A percentile compares a stretch with the other conserved stretches of the same genome.
Conservation (phyloP, 2,329 filamentous ascomycete genomes). For the Microcera coccophila region DNA sequence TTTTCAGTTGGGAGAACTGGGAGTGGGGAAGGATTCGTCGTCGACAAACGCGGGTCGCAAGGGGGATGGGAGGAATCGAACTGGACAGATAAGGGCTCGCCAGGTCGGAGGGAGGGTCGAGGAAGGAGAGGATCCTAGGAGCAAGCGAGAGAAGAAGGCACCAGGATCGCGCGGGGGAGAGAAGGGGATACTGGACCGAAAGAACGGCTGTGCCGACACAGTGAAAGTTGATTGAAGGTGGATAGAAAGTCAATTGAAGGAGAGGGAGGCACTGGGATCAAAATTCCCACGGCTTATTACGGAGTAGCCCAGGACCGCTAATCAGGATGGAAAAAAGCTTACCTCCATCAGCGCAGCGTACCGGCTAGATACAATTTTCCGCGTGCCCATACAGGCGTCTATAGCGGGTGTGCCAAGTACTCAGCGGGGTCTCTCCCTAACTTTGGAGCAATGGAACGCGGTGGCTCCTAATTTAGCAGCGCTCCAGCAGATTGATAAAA, state of each 20-base stretch:
- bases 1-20: conserved; percentile 11
- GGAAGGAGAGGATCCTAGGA: not conserved
- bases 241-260: not conserved
- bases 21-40: conserved; percentile 3
- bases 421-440: not conserved
- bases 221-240: not conserved
- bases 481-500: not conserved
- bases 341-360: not conserved
- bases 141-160: not conserved
- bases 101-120: not conserved
- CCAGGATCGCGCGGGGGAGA: not conserved
- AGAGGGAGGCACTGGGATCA: not conserved
- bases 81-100: not conserved
- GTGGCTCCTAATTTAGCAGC: conserved; percentile 1
- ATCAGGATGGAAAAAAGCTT: conserved; percentile 1
- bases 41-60: conserved; percentile 1
- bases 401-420: not conserved
- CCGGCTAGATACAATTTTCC: not conserved
- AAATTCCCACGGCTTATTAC: conserved; percentile 1
- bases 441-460: not conserved
- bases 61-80: not conserved
- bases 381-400: not conserved
- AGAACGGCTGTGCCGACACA: not conserved
- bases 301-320: not conserved
- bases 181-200: conserved; percentile 1